A percentile compares a stretch with the other conserved stretches of the same genome.
These are phyloP conservation scores for Fraxinus floribunda DNA, from an alignment of 305 asterid species.

Conservation along the genomic window DNA sequence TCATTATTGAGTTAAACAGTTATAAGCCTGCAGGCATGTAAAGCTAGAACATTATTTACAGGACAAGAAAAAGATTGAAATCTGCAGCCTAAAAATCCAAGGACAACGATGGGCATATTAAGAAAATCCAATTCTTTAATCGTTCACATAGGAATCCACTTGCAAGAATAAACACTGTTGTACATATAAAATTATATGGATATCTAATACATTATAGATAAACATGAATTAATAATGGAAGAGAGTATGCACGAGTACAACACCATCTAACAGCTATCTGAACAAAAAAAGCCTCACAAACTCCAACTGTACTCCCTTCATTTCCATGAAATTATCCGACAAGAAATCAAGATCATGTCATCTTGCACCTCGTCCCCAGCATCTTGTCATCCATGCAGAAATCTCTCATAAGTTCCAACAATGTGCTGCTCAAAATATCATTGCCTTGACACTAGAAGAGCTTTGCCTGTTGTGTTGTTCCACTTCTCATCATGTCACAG, in stretches of 20 bases:
- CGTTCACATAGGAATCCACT: constrained; percentile 21
- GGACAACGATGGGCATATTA: background rate
- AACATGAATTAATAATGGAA: background rate
- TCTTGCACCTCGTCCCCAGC: background rate
- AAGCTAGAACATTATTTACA: background rate
- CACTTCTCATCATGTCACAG: constrained; percentile 95
- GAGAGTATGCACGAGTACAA: background rate
- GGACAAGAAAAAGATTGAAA: constrained; percentile 67
- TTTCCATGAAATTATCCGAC: background rate
- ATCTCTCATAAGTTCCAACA: background rate
- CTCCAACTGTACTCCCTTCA: background rate
- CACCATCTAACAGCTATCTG: background rate
- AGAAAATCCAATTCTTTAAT: background rate
- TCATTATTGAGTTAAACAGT: background rate
- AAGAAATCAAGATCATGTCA: background rate
- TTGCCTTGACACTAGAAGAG: constrained; percentile 29
- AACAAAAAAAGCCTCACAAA: constrained; percentile 6
- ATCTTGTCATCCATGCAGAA: background rate
- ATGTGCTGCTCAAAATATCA: background rate
- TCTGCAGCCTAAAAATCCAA: background rate
- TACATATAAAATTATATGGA: background rate
- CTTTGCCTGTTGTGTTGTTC: constrained; percentile 56
- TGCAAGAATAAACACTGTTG: constrained; percentile 14
- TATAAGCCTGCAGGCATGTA: background rate
- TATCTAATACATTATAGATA: constrained; percentile 18